These are phyloP conservation scores for Strobilomyces confusus DNA, from an alignment of 768 basidiomycete species.

Conservation along the genomic window DNA sequence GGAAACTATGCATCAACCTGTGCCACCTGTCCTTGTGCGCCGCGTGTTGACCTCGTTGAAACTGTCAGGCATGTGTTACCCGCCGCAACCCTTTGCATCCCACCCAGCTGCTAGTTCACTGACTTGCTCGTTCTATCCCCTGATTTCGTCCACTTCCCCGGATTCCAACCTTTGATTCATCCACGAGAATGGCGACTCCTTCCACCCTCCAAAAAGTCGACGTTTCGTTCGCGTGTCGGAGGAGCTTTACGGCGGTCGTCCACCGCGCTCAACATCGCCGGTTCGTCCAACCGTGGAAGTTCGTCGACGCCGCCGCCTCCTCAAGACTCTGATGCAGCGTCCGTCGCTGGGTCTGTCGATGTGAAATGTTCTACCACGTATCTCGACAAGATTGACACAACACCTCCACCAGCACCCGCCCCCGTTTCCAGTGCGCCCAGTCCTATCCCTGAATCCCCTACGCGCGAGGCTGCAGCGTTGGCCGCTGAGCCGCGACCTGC, in stretches of 20 bases:
- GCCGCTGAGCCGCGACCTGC: conserved; percentile 27
- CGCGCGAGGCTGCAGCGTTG: conserved; percentile 48
- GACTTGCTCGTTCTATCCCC: background rate
- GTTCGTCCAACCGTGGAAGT: conserved; percentile 28
- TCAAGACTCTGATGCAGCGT: conserved; percentile 27
- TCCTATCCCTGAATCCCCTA: conserved; percentile 69
- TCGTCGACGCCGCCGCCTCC: conserved; percentile 25
- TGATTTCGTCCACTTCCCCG: conserved; percentile 8
- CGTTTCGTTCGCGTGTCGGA: conserved; percentile 59
- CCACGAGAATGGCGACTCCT: conserved; percentile 27
- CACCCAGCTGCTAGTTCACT: conserved; percentile 10
- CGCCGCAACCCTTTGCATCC: conserved; percentile 19
- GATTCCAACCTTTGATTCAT: conserved; percentile 4
- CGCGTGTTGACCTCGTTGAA: conserved; percentile 35
- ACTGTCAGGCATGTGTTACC: conserved; percentile 29
- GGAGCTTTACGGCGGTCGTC: conserved; percentile 60
- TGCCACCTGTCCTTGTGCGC: conserved; percentile 24
- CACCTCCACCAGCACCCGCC: conserved; percentile 23
- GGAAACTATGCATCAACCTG: too few species aligned
- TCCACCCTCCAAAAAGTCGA: conserved; percentile 32
- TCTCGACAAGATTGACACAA: conserved; percentile 34
- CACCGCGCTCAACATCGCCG: conserved; percentile 43
- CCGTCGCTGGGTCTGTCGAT: conserved; percentile 25
- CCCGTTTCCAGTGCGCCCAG: conserved; percentile 40
- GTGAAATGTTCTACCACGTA: conserved; percentile 27